These are phyloP conservation scores for Lichtheimia corymbifera DNA, from an alignment of 371 early-diverging fungal species.

Conservation along the genomic window DNA sequence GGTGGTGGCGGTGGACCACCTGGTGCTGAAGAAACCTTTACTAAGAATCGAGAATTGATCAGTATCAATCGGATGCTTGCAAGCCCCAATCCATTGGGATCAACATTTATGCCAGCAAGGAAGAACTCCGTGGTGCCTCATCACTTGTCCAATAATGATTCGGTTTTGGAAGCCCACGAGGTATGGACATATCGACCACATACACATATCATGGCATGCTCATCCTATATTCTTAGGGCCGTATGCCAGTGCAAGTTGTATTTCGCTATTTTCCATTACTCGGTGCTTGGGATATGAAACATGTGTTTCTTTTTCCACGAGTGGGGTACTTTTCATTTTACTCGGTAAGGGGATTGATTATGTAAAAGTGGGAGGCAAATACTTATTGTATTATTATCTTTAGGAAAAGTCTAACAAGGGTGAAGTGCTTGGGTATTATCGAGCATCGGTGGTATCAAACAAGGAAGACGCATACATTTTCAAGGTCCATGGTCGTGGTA, in stretches of 20 bases:
- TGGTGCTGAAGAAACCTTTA: constrained; percentile 5
- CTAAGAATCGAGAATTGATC: constrained; percentile 18
- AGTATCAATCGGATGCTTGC: constrained; percentile 34
- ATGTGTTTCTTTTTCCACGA: constrained; percentile 50
- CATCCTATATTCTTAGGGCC: constrained; percentile 16
- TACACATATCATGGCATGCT: background rate
- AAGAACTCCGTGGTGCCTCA: background rate
- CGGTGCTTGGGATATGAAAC: constrained; percentile 60
- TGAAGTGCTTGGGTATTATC: constrained; percentile 42
- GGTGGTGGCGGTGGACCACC: too few species aligned
- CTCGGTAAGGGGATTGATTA: constrained; percentile 34
- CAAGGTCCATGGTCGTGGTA: constrained; percentile 40
- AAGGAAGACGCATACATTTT: constrained; percentile 41
- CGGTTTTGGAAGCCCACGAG: constrained; percentile 52
- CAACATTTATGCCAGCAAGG: constrained; percentile 1
- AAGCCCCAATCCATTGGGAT: constrained; percentile 1
- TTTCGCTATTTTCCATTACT: constrained; percentile 50
- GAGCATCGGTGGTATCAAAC: constrained; percentile 37
- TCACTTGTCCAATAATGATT: background rate
- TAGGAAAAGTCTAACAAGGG: constrained; percentile 45
- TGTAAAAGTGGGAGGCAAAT: constrained; percentile 14
- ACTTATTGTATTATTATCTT: constrained; percentile 23
- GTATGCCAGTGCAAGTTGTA: constrained; percentile 49
- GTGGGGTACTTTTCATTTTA: constrained; percentile 55
- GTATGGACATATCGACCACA: constrained; percentile 18